phyloP scores from a whole-genome alignment of 179 eudicot genomes.

The Drosera spatulata region DNA sequence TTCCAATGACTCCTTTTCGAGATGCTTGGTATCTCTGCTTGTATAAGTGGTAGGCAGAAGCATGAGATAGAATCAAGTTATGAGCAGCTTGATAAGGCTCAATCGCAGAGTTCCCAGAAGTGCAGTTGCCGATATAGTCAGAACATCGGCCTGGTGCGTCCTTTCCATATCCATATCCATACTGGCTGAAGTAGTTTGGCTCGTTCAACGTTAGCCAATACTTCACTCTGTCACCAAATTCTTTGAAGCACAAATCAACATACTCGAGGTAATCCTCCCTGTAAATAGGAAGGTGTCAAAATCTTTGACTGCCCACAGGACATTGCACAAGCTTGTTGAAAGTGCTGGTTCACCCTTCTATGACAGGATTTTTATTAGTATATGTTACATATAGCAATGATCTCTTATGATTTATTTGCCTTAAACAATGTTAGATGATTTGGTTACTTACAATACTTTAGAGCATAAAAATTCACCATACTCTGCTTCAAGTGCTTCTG shows the following conservation, averaged over 20 bases:
- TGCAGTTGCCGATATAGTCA: slow-evolving; percentile 21
- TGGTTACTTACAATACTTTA: slow-evolving; percentile 23
- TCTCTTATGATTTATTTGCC: too few relatives aligned
- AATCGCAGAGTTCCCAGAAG: slow-evolving; percentile 23
- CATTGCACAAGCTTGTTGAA: too few relatives aligned
- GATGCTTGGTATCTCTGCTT: slow-evolving; percentile 1
- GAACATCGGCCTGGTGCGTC: slow-evolving; percentile 45
- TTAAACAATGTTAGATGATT: background rate
- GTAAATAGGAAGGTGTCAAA: background rate
- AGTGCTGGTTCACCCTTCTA: too few relatives aligned
- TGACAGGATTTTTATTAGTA: too few relatives aligned
- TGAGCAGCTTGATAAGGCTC: slow-evolving; percentile 20
- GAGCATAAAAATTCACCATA: slow-evolving; percentile 31
- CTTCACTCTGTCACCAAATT: slow-evolving; percentile 43
- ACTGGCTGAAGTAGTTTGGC: slow-evolving; percentile 11
- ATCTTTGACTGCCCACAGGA: too few relatives aligned
- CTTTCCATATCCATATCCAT: slow-evolving; percentile 22
- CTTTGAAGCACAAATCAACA: slow-evolving; percentile 36
- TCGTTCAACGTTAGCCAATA: slow-evolving; percentile 49
- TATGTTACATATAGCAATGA: too few relatives aligned
- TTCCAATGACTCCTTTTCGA: background rate
- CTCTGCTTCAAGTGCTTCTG: slow-evolving; percentile 26
- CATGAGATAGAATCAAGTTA: background rate
- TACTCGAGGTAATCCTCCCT: slow-evolving; percentile 39
- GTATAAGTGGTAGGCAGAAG: slow-evolving; percentile 1